Percentiles rank a stretch among this genome's conserved stretches.
phyloP scores from a whole-genome alignment of 257 asterid genomes.

The Oldenlandia corymbosa region DNA sequence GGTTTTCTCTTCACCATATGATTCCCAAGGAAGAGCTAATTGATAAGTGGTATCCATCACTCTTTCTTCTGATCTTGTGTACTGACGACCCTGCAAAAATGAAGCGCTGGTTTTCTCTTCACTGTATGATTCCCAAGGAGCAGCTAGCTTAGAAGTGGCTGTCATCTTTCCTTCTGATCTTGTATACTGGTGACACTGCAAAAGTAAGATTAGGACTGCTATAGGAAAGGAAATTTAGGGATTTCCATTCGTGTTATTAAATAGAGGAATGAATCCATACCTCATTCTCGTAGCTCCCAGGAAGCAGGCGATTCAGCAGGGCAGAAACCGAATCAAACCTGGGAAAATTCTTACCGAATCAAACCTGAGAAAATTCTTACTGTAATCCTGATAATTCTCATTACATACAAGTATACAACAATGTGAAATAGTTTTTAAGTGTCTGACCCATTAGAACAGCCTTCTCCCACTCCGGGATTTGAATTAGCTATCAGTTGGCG shows the following conservation, averaged over 20 bases:
- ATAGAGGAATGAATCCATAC: slow-evolving; percentile 34
- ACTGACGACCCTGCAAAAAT: too few species aligned
- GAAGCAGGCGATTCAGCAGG: slow-evolving; percentile 49
- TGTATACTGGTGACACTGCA: slow-evolving; percentile 30
- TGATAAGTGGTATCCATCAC: slow-evolving; percentile 20
- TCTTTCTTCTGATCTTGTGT: slow-evolving; percentile 25
- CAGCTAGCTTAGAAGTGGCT: slow-evolving; percentile 24
- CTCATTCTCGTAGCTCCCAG: slow-evolving; percentile 30
- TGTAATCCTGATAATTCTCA: slow-evolving; percentile 18
- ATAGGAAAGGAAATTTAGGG: not conserved
- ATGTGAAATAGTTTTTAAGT: slow-evolving; percentile 9
- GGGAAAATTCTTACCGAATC: slow-evolving; percentile 37
- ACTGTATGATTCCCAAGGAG: slow-evolving; percentile 23
- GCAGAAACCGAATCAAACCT: slow-evolving; percentile 61
- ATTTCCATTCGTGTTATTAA: not conserved
- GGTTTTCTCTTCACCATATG: slow-evolving; percentile 30
- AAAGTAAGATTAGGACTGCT: slow-evolving; percentile 7
- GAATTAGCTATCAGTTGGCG: slow-evolving; percentile 44
- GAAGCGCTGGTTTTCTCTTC: too few species aligned
- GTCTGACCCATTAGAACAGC: slow-evolving; percentile 48
- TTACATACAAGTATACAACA: slow-evolving; percentile 18
- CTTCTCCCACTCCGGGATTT: slow-evolving; percentile 33
- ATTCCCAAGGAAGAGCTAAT: slow-evolving; percentile 22
- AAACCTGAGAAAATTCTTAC: slow-evolving; percentile 42
- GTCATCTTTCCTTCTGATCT: slow-evolving; percentile 20